Conservation (phyloP, 371 early-diverging fungal species). For the Apophysomyces ossiformis region DNA sequence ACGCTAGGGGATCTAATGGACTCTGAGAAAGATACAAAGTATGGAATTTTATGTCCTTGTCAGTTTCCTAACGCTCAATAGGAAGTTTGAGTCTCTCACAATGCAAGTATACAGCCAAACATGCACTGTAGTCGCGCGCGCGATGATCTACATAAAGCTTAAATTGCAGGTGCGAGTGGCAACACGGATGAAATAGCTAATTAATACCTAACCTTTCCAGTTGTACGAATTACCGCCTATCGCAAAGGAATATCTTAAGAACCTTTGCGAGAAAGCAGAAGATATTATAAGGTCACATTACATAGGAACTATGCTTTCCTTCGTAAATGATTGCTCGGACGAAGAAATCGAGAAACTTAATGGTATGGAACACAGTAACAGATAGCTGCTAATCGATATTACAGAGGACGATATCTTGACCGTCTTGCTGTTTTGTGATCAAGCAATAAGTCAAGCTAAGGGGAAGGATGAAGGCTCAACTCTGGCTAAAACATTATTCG, state of each 20-base stretch:
- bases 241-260: constrained; percentile 1
- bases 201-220: not conserved
- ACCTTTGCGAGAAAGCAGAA: not conserved
- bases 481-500: not conserved
- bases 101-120: constrained; percentile 17
- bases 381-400: not conserved
- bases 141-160: constrained; percentile 20
- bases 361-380: not conserved
- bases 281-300: not conserved
- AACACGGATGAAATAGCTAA: too few relatives aligned
- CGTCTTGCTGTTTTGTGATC: not conserved
- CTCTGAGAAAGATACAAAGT: not conserved
- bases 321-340: not conserved
- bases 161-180: constrained; percentile 16
- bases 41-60: not conserved
- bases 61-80: not conserved
- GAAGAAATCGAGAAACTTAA: not conserved
- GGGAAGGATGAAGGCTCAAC: not conserved
- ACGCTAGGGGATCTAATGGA: not conserved
- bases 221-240: not conserved
- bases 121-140: constrained; percentile 18
- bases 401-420: not conserved
- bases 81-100: constrained; percentile 6
- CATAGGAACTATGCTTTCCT: not conserved
- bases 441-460: not conserved